phyloP scores from a whole-genome alignment of 805 yeast genomes.

The Ogataea pignaliae region DNA sequence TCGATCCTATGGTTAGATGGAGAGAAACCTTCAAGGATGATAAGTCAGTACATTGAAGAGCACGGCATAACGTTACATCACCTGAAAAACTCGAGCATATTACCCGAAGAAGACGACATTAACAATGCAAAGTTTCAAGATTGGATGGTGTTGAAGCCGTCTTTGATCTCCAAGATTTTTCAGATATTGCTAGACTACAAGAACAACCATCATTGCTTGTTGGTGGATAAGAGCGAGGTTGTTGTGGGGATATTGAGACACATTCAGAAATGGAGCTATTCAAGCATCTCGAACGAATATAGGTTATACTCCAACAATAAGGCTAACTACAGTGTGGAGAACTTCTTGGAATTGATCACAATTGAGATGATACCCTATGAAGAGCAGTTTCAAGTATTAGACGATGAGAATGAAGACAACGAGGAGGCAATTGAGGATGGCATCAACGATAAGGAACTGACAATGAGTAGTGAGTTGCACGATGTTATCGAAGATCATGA shows the following conservation, averaged over 20 bases:
- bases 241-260: conserved; percentile 77
- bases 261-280: conserved; percentile 84
- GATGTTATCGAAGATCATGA: neutral
- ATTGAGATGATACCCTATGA: conserved; percentile 45
- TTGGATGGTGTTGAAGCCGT: conserved; percentile 74
- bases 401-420: conserved; percentile 5
- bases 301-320: conserved; percentile 66
- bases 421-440: conserved; percentile 5
- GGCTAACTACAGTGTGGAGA: conserved; percentile 75
- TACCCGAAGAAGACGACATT: conserved; percentile 24
- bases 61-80: conserved; percentile 49
- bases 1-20: conserved; percentile 76
- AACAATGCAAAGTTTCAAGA: conserved; percentile 31
- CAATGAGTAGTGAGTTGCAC: neutral
- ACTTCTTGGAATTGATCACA: conserved; percentile 70
- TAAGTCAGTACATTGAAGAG: conserved; percentile 60
- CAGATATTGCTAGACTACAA: conserved; percentile 56
- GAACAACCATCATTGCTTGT: conserved; percentile 59
- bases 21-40: conserved; percentile 73
- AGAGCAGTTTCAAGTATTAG: conserved; percentile 6
- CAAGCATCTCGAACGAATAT: conserved; percentile 81
- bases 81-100: conserved; percentile 27
- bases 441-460: neutral
- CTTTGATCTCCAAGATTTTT: conserved; percentile 60
- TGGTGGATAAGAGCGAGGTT: conserved; percentile 78